Evolutionary conservation across 176 grass and related monocot species (phyloP), one percentile per base, ranked within the genome.

Genomic region (Aegilops bicornis): DNA sequence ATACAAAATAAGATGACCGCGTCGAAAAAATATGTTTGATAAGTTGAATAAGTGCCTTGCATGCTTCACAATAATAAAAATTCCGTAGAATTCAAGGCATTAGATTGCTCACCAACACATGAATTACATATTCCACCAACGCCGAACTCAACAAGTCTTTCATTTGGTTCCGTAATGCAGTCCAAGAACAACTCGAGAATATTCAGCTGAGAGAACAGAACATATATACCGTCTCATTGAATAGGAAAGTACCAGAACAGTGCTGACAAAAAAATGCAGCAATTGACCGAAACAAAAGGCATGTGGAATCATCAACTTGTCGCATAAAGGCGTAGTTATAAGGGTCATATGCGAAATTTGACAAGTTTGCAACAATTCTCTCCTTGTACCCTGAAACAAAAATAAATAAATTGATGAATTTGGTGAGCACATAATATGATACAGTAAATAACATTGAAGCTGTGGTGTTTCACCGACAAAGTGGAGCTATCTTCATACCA

Each of bases 161-260:
- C 97, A 87, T 94, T 94, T 81, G 90, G 90, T 79, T 98, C 97
- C 1, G 92, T 96, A 73, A 98, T 94, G 84, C 97, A 98, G 79
- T 98, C 97, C 83, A 98, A 86, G 78, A 96, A 98, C 48, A 96
- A 73, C 85, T 98, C 92, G 4, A 96, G 89, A 65, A 98, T 89
- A 85, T 98, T 98, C 47, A 98, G 87, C 97, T 98, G 88, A 66
- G 80, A 40, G 67, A 85, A 59, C 8, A 82, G 56, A 90, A 65
- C 40, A 85, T 13, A 14, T 27, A 67, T 15, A 20, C 33, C 64
- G 47, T 60, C 54, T 80, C 80, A 85, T 30, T 37, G 27, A 65
- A 60, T 61, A 83, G 25, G 52, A 87, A 73, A 70, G 17, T 1
- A 29, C 66, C 37, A 61, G 20, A 19, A 31, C 4, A 73, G 42